Conservation (phyloP, 2,329 filamentous ascomycete species). For the Periconia digitata region DNA sequence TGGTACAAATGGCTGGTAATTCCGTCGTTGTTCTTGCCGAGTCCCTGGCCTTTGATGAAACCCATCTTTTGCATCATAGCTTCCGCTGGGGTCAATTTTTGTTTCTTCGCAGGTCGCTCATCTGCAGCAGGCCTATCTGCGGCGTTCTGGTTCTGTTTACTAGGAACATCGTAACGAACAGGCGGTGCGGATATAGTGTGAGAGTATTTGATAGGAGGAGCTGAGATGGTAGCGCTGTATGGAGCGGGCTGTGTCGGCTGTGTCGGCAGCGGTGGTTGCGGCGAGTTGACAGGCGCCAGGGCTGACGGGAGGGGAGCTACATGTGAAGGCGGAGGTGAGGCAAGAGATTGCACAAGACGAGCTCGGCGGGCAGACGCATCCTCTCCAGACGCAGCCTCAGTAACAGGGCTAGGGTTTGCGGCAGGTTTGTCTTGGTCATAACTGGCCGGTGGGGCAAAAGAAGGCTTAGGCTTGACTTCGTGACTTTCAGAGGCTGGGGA, state of each 20-base stretch:
- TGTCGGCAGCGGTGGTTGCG: conserved; percentile 49
- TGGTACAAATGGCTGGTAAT: conserved; percentile 85
- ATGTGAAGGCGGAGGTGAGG: conserved; percentile 1
- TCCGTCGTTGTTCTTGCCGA: conserved; percentile 79
- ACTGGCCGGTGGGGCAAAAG: conserved; percentile 20
- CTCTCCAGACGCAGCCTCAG: conserved; percentile 42
- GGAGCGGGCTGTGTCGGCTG: conserved; percentile 59
- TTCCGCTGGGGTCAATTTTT: conserved; percentile 58
- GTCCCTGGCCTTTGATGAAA: conserved; percentile 83
- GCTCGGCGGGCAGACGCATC: conserved; percentile 20
- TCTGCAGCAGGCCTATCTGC: conserved; percentile 16
- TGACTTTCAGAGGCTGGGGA: conserved; percentile 16
- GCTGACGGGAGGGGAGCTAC: too few relatives aligned
- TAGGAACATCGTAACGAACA: conserved; percentile 63
- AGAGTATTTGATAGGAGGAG: conserved; percentile 74
- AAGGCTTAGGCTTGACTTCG: too few relatives aligned
- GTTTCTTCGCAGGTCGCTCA: conserved; percentile 48
- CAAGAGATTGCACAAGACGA: not conserved
- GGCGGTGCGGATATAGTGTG: conserved; percentile 78
- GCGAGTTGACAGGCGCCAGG: conserved; percentile 9
- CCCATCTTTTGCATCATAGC: conserved; percentile 92
- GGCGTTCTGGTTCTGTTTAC: conserved; percentile 13
- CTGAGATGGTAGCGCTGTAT: conserved; percentile 65
- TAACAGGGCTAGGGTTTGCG: conserved; percentile 28
- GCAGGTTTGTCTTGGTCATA: conserved; percentile 9